Percentiles rank a stretch among this genome's conserved stretches.
phyloP scores from a whole-genome alignment of 1,139 yeast species.

The Pichia sp. region DNA sequence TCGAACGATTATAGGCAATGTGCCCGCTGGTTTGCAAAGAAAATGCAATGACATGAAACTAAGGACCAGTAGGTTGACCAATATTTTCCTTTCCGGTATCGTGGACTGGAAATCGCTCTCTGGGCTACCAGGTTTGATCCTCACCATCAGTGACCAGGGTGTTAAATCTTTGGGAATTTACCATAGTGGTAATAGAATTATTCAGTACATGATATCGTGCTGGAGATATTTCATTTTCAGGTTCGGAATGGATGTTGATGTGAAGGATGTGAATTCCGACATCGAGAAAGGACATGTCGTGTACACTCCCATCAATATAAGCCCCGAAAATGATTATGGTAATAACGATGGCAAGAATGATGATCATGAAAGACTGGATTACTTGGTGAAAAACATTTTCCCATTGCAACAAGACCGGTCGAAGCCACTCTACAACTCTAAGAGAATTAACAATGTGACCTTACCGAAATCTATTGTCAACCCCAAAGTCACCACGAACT shows the following conservation, averaged over 20 bases:
- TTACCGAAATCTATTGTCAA: conserved; percentile 20
- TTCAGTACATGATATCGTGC: conserved; percentile 55
- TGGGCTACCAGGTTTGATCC: conserved; percentile 83
- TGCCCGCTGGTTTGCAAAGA: conserved; percentile 86
- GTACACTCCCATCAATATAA: conserved; percentile 45
- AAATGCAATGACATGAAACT: conserved; percentile 48
- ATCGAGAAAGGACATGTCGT: conserved; percentile 46
- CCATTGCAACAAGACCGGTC: conserved; percentile 14
- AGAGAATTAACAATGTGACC: conserved; percentile 16
- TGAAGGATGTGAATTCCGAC: conserved; percentile 30
- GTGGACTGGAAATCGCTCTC: conserved; percentile 70
- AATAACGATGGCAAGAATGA: conserved; percentile 5
- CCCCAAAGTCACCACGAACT: conserved; percentile 39
- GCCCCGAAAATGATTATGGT: conserved; percentile 2
- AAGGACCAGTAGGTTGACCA: conserved; percentile 47
- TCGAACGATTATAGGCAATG: conserved; percentile 67
- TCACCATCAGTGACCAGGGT: conserved; percentile 83
- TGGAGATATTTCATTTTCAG: conserved; percentile 92
- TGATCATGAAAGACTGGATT: conserved; percentile 9
- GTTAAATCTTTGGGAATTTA: conserved; percentile 39
- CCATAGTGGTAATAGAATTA: conserved; percentile 36
- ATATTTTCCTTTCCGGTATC: conserved; percentile 70
- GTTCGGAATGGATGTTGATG: conserved; percentile 54
- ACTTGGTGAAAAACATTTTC: conserved; percentile 17
- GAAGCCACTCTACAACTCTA: conserved; percentile 10